phyloP scores from a whole-genome alignment of 768 basidiomycete species.

The Amanita thiersii region DNA sequence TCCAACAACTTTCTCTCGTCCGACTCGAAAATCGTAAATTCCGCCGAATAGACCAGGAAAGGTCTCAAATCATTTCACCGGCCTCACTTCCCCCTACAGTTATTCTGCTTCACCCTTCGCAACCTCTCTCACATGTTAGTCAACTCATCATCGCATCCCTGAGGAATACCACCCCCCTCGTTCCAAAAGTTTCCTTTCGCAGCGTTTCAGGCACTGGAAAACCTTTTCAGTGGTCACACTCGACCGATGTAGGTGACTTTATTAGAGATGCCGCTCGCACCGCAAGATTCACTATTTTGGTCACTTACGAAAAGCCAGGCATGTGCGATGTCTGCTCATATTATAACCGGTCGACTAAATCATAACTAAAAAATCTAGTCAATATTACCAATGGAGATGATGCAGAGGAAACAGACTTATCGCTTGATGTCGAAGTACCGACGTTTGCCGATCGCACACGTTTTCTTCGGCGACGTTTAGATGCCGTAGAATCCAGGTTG shows the following conservation, averaged over 20 bases:
- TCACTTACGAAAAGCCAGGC: constrained; percentile 18
- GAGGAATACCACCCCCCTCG: constrained; percentile 16
- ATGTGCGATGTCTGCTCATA: background rate
- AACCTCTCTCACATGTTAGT: constrained; percentile 58
- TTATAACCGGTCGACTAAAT: background rate
- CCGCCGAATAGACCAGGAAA: too few relatives aligned
- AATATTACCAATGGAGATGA: background rate
- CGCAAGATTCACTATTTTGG: constrained; percentile 43
- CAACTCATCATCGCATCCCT: constrained; percentile 45
- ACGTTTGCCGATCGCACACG: constrained; percentile 55
- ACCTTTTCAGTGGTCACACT: constrained; percentile 51
- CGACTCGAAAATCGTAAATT: constrained; percentile 13
- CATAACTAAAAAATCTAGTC: background rate
- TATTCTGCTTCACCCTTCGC: constrained; percentile 60
- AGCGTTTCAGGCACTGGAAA: constrained; percentile 23
- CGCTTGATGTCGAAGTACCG: constrained; percentile 49
- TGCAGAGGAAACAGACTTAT: constrained; percentile 9
- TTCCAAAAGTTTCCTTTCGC: constrained; percentile 35
- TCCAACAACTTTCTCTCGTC: constrained; percentile 18
- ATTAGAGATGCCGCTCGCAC: constrained; percentile 51
- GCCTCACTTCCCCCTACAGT: constrained; percentile 32
- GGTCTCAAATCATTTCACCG: constrained; percentile 2
- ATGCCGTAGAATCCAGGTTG: constrained; percentile 33
- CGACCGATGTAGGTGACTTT: constrained; percentile 60
- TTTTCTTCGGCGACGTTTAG: constrained; percentile 43